These are phyloP conservation scores for Begonia loranthoides DNA, from an alignment of 306 rosid genomes.

Conservation along the genomic window DNA sequence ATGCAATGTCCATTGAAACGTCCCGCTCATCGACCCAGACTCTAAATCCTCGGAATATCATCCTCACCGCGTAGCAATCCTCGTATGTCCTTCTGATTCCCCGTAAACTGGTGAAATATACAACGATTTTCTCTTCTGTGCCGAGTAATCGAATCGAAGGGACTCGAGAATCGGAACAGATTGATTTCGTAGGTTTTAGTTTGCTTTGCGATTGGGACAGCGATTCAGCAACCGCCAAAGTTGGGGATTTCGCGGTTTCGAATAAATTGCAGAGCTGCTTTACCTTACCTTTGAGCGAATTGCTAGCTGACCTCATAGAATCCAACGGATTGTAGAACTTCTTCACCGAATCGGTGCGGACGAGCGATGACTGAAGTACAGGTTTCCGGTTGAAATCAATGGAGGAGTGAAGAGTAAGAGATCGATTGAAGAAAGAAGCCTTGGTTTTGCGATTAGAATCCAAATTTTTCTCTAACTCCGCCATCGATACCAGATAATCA, in stretches of 20 bases:
- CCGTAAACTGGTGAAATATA: conserved; percentile 67
- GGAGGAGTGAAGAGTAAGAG: conserved; percentile 32
- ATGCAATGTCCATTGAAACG: conserved; percentile 66
- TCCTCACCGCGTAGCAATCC: conserved; percentile 78
- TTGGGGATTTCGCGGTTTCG: conserved; percentile 26
- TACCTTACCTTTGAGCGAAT: conserved; percentile 63
- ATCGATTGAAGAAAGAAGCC: conserved; percentile 63
- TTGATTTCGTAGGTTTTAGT: conserved; percentile 28
- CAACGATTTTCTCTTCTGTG: conserved; percentile 69
- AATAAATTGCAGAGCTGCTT: conserved; percentile 61
- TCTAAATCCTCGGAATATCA: conserved; percentile 73
- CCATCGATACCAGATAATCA: conserved; percentile 20
- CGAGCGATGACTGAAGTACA: conserved; percentile 19
- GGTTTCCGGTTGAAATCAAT: conserved; percentile 32
- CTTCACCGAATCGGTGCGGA: conserved; percentile 42
- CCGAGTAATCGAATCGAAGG: conserved; percentile 34
- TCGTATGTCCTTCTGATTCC: conserved; percentile 82
- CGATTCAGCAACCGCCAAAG: conserved; percentile 15
- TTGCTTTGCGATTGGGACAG: conserved; percentile 15
- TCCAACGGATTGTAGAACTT: conserved; percentile 42
- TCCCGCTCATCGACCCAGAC: conserved; percentile 94
- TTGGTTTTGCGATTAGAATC: conserved; percentile 29
- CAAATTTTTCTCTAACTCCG: conserved; percentile 27
- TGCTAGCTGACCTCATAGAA: conserved; percentile 40
- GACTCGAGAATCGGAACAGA: conserved; percentile 22